Evolutionary conservation across 352 stramenopile species (phyloP), one percentile per base, ranked within the genome.

Genomic region (Globisporangium perplexum): DNA sequence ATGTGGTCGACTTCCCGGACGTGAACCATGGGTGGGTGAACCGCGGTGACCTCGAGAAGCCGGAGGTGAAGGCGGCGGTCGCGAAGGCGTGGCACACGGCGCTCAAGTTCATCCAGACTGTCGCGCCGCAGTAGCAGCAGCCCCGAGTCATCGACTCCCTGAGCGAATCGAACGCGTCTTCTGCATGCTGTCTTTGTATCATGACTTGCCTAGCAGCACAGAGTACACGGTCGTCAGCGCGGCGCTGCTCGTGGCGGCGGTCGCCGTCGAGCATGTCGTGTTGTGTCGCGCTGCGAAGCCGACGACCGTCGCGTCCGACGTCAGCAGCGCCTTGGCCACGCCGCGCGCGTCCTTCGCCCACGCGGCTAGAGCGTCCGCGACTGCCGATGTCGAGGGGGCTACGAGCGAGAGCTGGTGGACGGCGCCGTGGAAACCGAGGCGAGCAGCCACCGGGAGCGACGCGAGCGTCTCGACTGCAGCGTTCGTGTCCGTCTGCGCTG

Each of bases 1-100:
- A 60, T 10, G 70, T 77, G 14, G 43, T 75, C 11, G 63, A 82
- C 55, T 89, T 83, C 62, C 55, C 59, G 12, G 48, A 74, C 28
- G 63, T 77, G 35, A 62, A 72, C 24, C 71, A 86, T 44, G 70
- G 71, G 43, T 89, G 73, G 73, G 73, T 85, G 46, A 77, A 80
- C 66, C 70, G 74, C 53, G 71, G 71, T 20, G 69, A 85, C 43
- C 20, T 86, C n/a, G 55, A 65, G 12, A 62, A 86, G 53, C 31
- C 64, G 15, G 57, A 49, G 7, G 46, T 69, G 17, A 69, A 75
- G 48, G 51, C 47, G 6, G 57, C 46, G n/a, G 69, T 86, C 8
- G 61, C 59, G 47, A 69, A 74, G 49, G 71, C 75, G 4, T 83
- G 74, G 62, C 60, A 75, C 52, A 41, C 33, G 24, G 68, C 64